Base-by-base conservation (phyloP, 345 rosid species). In the Populus tremula region DNA sequence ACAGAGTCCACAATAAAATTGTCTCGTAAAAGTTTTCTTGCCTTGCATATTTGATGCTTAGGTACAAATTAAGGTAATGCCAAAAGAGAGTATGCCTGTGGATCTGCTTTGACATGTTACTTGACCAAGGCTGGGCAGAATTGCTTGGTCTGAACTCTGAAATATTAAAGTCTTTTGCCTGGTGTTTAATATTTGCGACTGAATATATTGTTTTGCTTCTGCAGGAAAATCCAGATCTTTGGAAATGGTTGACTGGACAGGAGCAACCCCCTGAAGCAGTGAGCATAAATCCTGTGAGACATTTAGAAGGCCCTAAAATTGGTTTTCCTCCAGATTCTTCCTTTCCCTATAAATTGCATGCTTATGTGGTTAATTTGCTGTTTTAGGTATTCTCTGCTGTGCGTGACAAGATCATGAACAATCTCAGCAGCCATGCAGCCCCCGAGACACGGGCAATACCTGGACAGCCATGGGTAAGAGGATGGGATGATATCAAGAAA, bases 161-260 rank as follows among this genome's bases (percentile, higher is more conserved):
- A 54, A 54, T 11, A 7, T 11, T 7, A 8, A 54, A 54, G 25
- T 21, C 23, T 21, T 21, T 20, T 54, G 17, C 0, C 0, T 20
- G 23, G 3, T 7, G 61, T 54, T 76, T 76, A 53, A 25, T 16
- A 47, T 45, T 72, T 14, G 6, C 59, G 25, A 12, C 6, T 38
- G 21, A 20, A 38, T 16, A 18, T 7, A 21, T 59, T 61, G 17
- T 68, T 67, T 76, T 41, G 74, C 53, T 74, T 79, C 7, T 79
- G 82, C 89, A 95, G 98, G 97, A 95, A 84, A 93, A 95, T 84
- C 99, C 97, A 16, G 96, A 90, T 70, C 91, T 95, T 41, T 95
- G 99, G 99, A 95, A 90, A 80, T 95, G 98, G 99, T 81, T 95
- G 78, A 92, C 89, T 45, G 88, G 84, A 25, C 98, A 93, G 82